Conservation (phyloP, 306 rosid species). For the Canavalia gladiata region DNA sequence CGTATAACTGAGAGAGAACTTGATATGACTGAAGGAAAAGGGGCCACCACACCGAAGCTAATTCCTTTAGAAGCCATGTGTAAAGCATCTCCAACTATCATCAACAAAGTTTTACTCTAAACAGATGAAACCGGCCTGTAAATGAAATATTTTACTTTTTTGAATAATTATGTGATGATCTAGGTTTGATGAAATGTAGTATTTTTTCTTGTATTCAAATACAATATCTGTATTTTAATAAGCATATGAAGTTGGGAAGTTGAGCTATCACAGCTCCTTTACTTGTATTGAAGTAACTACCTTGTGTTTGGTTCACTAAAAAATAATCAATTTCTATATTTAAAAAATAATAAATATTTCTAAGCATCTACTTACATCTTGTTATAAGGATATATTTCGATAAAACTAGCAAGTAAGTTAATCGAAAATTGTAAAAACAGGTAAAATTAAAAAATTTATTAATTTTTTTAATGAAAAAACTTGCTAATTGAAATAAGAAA, state of each 20-base stretch:
- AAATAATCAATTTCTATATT: too few relatives aligned
- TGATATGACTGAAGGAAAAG: slow-evolving; percentile 53
- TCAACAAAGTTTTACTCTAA: slow-evolving; percentile 2
- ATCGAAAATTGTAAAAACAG: too few relatives aligned
- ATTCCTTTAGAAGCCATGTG: slow-evolving; percentile 47
- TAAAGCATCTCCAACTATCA: slow-evolving; percentile 15
- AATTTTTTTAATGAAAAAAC: too few relatives aligned
- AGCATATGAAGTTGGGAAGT: not conserved
- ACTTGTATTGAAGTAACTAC: too few relatives aligned
- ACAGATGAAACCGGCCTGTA: not conserved
- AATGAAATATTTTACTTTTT: not conserved
- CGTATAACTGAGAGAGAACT: slow-evolving; percentile 32
- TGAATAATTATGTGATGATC: not conserved
- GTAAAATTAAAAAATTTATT: too few relatives aligned
- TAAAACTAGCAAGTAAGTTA: too few relatives aligned
- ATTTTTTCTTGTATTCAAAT: not conserved
- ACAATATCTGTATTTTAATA: slow-evolving; percentile 5
- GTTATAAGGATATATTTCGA: too few relatives aligned
- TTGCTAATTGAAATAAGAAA: too few relatives aligned
- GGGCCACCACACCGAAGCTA: slow-evolving; percentile 22
- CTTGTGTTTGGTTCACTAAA: too few relatives aligned
- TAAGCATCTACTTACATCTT: too few relatives aligned
- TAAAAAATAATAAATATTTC: too few relatives aligned
- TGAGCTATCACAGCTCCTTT: too few relatives aligned
- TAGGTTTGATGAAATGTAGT: not conserved